A percentile compares a stretch with the other conserved stretches of the same genome.
These are phyloP conservation scores for Monosporozyma servazzii DNA, from an alignment of 805 yeast species.

Conservation along the genomic window DNA sequence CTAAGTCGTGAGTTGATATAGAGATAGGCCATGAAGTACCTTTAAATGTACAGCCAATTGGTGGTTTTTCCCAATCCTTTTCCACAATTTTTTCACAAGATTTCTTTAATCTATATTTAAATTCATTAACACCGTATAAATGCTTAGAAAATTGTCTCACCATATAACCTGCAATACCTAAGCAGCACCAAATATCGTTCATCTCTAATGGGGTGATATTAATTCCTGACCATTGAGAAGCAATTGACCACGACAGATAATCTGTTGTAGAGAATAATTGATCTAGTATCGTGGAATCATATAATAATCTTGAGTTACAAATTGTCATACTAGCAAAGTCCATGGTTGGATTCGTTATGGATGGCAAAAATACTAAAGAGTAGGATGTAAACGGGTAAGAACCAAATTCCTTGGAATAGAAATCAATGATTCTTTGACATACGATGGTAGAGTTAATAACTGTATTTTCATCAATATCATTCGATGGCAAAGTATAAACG, in stretches of 20 bases:
- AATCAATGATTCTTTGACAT: constrained; percentile 71
- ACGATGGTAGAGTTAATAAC: constrained; percentile 70
- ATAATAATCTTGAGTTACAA: constrained; percentile 59
- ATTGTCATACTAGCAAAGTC: constrained; percentile 51
- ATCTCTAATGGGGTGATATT: constrained; percentile 73
- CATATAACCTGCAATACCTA: constrained; percentile 83
- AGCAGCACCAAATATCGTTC: constrained; percentile 81
- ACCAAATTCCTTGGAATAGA: constrained; percentile 78
- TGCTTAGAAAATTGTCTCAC: constrained; percentile 56
- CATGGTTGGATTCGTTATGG: constrained; percentile 39
- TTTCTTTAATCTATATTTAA: constrained; percentile 57
- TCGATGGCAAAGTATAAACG: constrained; percentile 56
- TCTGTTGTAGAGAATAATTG: constrained; percentile 68
- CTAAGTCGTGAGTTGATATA: constrained; percentile 38
- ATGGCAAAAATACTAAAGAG: constrained; percentile 63
- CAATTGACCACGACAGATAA: constrained; percentile 54
- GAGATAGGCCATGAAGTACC: constrained; percentile 27
- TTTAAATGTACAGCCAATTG: constrained; percentile 59
- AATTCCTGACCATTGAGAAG: constrained; percentile 90
- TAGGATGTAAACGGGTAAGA: constrained; percentile 86
- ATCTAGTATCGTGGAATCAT: constrained; percentile 67
- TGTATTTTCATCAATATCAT: constrained; percentile 32
- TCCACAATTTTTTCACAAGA: constrained; percentile 59
- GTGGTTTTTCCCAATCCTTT: constrained; percentile 69
- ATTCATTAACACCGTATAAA: constrained; percentile 79